phyloP scores from a whole-genome alignment of 2,329 filamentous ascomycete species.

The Thyridium curvatum region DNA sequence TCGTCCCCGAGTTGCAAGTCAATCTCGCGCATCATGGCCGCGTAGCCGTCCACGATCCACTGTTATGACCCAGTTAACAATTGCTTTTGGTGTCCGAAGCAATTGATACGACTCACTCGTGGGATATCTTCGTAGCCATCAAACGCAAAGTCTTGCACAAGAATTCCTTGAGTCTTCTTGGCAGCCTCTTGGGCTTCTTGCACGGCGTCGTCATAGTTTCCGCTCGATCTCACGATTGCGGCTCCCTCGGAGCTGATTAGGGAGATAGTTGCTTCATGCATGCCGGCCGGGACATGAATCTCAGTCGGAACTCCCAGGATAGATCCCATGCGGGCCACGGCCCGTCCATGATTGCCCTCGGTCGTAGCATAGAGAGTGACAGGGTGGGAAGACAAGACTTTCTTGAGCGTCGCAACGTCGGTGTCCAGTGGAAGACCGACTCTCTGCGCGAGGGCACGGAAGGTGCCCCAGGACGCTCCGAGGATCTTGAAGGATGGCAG shows the following conservation, averaged over 20 bases:
- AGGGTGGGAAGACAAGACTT: conserved; percentile 29
- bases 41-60: conserved; percentile 76
- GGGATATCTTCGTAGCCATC: conserved; percentile 62
- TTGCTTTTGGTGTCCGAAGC: not conserved
- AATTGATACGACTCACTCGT: conserved; percentile 25
- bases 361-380: conserved; percentile 49
- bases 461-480: conserved; percentile 69
- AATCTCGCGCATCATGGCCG: conserved; percentile 63
- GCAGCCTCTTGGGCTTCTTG: conserved; percentile 46
- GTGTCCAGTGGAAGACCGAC: conserved; percentile 35
- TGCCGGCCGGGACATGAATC: conserved; percentile 57
- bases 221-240: conserved; percentile 44
- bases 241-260: conserved; percentile 59
- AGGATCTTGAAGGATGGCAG: conserved; percentile 76
- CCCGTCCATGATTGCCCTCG: conserved; percentile 72
- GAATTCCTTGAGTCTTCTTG: conserved; percentile 35
- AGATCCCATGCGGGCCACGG: conserved; percentile 61
- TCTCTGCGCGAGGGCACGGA: conserved; percentile 44
- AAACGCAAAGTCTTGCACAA: conserved; percentile 66
- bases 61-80: conserved; percentile 13
- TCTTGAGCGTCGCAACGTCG: conserved; percentile 23
- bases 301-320: conserved; percentile 47
- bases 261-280: conserved; percentile 45
- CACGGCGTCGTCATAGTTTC: conserved; percentile 61
- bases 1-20: conserved; percentile 51